Evolutionary conservation across 2,329 filamentous ascomycete genomes (phyloP).

Genomic region (Sporothrix schenckii): DNA sequence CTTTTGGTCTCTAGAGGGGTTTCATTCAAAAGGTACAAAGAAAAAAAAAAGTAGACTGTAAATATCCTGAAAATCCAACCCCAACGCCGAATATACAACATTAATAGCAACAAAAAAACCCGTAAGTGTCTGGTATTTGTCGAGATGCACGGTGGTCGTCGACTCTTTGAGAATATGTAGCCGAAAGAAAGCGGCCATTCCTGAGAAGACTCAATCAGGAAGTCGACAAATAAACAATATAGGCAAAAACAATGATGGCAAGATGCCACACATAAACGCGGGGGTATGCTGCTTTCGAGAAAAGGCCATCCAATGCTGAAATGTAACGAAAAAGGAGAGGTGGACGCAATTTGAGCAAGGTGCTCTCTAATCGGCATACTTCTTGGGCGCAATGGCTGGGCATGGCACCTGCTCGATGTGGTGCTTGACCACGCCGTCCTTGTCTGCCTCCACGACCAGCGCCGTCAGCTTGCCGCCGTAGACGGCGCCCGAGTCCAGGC

Average conservation of each 20-base stretch:
- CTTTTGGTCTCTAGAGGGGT: not conserved
- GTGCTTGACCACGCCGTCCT: slow-evolving; percentile 43
- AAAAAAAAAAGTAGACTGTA: not conserved
- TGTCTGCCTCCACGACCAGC: slow-evolving; percentile 66
- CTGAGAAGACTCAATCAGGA: not conserved
- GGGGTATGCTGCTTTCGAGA: not conserved
- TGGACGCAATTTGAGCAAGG: not conserved
- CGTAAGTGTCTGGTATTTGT: not conserved
- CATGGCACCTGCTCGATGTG: slow-evolving; percentile 50
- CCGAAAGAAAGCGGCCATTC: not conserved
- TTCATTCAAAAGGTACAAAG: not conserved
- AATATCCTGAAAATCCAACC: not conserved
- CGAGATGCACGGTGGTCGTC: not conserved
- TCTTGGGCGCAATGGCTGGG: slow-evolving; percentile 34
- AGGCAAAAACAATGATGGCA: not conserved
- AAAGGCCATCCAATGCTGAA: not conserved
- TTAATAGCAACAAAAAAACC: not conserved
- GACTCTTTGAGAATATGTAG: not conserved
- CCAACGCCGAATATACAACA: slow-evolving; percentile 12
- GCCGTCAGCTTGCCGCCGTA: slow-evolving; percentile 75
- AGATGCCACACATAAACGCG: slow-evolving; percentile 1
- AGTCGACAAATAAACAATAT: not conserved
- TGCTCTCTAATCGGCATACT: slow-evolving; percentile 22
- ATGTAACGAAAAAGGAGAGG: not conserved
- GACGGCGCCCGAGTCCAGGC: slow-evolving; percentile 82